phyloP scores from a whole-genome alignment of 1,284 basidiomycete species.

The Boletus sp. region DNA sequence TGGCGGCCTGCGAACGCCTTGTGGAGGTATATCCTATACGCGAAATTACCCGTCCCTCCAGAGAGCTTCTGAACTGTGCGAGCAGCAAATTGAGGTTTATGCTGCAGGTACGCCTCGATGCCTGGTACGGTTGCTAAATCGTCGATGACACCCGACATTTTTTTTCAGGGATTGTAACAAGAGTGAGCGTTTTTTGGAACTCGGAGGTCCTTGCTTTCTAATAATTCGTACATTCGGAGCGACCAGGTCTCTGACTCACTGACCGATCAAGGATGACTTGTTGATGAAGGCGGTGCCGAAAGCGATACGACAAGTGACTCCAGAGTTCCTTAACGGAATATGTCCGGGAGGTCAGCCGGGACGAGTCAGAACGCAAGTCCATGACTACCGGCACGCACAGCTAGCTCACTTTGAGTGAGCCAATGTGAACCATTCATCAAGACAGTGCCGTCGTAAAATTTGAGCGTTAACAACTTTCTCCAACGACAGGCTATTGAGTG shows the following conservation, averaged over 20 bases:
- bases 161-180: neutral
- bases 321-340: neutral
- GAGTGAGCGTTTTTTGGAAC: neutral
- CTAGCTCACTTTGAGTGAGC: neutral
- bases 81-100: constrained; percentile 38
- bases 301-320: neutral
- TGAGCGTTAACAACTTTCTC: neutral
- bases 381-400: neutral
- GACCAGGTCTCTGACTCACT: constrained; percentile 10
- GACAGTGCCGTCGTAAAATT: neutral
- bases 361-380: neutral
- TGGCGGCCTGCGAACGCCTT: constrained; percentile 35
- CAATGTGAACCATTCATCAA: neutral
- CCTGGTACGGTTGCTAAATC: constrained; percentile 38
- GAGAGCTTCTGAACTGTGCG: constrained; percentile 34
- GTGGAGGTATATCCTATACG: constrained; percentile 46
- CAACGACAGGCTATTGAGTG: neutral
- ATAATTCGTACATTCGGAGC: constrained; percentile 4
- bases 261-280: constrained; percentile 3
- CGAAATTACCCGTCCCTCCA: constrained; percentile 53
- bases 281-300: constrained; percentile 17
- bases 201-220: neutral
- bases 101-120: constrained; percentile 37
- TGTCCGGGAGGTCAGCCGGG: too few species aligned
- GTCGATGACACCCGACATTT: constrained; percentile 16